phyloP scores from a whole-genome alignment of 2,329 filamentous ascomycete species.

The Sarocladiaceae sp. region DNA sequence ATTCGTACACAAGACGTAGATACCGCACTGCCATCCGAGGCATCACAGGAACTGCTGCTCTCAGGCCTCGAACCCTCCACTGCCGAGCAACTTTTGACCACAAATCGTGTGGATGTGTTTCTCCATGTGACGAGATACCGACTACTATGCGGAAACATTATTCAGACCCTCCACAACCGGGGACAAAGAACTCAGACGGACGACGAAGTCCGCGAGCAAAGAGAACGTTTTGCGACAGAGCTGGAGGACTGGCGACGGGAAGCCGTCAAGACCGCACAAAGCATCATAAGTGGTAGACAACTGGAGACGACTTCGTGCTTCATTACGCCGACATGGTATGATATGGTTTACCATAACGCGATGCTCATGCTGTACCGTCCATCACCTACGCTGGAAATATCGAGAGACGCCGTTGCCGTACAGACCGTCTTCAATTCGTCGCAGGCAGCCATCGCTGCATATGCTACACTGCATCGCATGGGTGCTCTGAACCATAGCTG shows the following conservation, averaged over 20 bases:
- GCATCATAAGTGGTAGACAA: slow-evolving; percentile 12
- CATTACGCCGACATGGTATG: slow-evolving; percentile 36
- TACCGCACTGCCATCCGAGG: slow-evolving; percentile 25
- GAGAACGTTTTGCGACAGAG: slow-evolving; percentile 22
- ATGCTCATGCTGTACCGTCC: slow-evolving; percentile 38
- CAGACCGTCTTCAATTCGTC: slow-evolving; percentile 35
- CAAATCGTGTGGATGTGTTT: slow-evolving; percentile 23
- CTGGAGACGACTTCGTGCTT: slow-evolving; percentile 31
- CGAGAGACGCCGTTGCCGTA: slow-evolving; percentile 19
- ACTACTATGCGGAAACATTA: slow-evolving; percentile 33
- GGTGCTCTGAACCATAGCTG: slow-evolving; percentile 44
- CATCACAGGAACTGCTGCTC: background rate
- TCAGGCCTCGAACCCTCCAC: background rate
- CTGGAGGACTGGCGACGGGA: slow-evolving; percentile 24
- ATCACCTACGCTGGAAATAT: slow-evolving; percentile 25
- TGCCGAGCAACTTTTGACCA: slow-evolving; percentile 14
- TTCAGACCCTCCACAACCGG: slow-evolving; percentile 26
- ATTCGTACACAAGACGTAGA: slow-evolving; percentile 38
- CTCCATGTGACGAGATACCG: slow-evolving; percentile 36
- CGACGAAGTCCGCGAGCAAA: slow-evolving; percentile 24
- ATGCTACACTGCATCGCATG: slow-evolving; percentile 38
- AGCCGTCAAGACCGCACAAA: slow-evolving; percentile 12
- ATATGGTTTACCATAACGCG: slow-evolving; percentile 37
- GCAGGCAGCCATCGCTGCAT: slow-evolving; percentile 34
- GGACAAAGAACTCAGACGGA: slow-evolving; percentile 16